phyloP scores from a whole-genome alignment of 768 basidiomycete species.

The Kwoniella europaea region DNA sequence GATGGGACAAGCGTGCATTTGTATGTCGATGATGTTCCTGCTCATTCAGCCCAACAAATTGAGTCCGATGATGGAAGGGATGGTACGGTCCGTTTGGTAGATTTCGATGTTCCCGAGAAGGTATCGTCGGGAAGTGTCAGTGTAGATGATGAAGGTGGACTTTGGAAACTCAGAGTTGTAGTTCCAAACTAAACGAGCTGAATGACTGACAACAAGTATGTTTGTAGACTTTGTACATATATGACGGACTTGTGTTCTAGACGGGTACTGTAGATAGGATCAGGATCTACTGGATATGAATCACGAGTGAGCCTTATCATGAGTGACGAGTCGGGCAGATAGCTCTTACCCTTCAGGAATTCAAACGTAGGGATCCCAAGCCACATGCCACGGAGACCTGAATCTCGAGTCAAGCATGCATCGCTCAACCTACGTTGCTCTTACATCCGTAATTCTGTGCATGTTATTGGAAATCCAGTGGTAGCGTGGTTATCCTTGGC shows the following conservation, averaged over 20 bases:
- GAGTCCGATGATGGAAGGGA: background rate
- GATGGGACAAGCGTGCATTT: background rate
- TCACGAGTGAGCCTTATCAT: no score
- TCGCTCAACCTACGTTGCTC: no score
- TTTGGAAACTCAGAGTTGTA: background rate
- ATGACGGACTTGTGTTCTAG: background rate
- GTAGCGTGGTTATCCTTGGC: no score
- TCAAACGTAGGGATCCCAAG: no score
- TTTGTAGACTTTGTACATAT: background rate
- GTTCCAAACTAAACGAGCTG: background rate
- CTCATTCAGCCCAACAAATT: no score
- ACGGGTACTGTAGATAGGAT: background rate
- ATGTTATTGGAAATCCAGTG: background rate
- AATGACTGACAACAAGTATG: background rate
- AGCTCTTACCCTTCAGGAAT: no score
- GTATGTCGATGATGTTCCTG: background rate
- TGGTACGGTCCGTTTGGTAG: background rate
- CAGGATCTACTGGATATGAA: no score
- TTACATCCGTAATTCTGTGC: background rate
- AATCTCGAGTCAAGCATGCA: no score
- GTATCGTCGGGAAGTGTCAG: background rate
- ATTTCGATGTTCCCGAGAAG: background rate
- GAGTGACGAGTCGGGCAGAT: no score
- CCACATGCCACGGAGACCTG: no score
- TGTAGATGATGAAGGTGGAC: background rate